Evolutionary conservation across 2,329 filamentous ascomycete species (phyloP), one percentile per base, ranked within the genome.

Genomic region (Neonectria coccinea): DNA sequence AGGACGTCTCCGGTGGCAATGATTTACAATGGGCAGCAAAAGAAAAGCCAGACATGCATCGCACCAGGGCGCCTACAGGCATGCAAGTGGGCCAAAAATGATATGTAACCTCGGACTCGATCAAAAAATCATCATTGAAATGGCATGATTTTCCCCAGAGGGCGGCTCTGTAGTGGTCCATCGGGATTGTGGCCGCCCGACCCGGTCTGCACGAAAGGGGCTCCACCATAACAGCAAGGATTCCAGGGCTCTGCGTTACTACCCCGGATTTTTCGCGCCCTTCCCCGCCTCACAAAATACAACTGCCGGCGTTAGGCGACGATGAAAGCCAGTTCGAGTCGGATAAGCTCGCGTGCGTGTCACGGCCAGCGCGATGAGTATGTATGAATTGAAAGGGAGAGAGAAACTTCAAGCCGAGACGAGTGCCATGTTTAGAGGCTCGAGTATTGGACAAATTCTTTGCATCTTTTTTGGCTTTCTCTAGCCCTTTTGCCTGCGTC

Each of bases 241-340:
- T 62, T 65, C 67, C 59, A 27, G 55, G 48, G 48, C 48, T 59
- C 48, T 60, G 62, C 67, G 62, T 59, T 72, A 67, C 66, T 74
- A 73, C 72, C 72, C 72, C 72, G 68, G 72, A 74, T 74, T 74
- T 74, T 74, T 69, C 56, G 65, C 72, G 63, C 58, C 65, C 67
- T 67, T 42, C 61, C 56, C 47, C 57, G 65, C 56, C 41, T 41
- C 51, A 58, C 39, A 45, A 55, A 31, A 31, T 45, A 62, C 55
- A 71, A 68, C 64, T 74, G 62, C 69, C 66, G 70, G 63, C 55
- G 51, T 68, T 62, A 50, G 67, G 56, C 58, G 59, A 52, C 42
- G 41, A 53, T 65, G 57, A 50, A 52, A 59, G 42, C 22, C 47
- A 50, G 41, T 22, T 22, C 41, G 14, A 42, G 41, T 47, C 33